These are phyloP conservation scores for Barnettozyma sp. DNA, from an alignment of 805 yeast species.

Conservation along the genomic window DNA sequence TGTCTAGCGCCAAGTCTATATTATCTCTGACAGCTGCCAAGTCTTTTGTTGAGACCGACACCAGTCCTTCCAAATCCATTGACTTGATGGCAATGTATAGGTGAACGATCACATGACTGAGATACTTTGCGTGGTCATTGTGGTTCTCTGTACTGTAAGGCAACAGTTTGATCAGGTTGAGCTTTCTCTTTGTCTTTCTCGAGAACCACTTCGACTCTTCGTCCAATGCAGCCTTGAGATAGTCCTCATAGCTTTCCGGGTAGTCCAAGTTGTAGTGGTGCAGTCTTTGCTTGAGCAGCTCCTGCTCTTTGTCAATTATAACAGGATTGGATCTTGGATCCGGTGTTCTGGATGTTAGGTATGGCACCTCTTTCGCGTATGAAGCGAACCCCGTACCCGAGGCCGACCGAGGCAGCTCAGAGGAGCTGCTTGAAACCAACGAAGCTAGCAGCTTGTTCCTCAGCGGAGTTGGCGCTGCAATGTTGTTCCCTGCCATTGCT, in stretches of 20 bases:
- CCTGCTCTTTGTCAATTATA: constrained; percentile 14
- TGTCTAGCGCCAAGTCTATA: constrained; percentile 45
- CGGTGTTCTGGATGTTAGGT: constrained; percentile 19
- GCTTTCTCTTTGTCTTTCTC: constrained; percentile 28
- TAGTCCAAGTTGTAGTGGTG: constrained; percentile 44
- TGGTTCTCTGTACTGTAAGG: constrained; percentile 74
- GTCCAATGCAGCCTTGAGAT: constrained; percentile 25
- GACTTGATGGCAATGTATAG: constrained; percentile 71
- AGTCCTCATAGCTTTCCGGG: constrained; percentile 36
- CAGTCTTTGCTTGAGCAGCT: constrained; percentile 26
- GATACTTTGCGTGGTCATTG: constrained; percentile 61
- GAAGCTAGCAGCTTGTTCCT: constrained; percentile 14
- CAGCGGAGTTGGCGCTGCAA: constrained; percentile 21
- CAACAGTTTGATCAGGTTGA: constrained; percentile 34
- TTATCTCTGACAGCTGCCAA: constrained; percentile 40
- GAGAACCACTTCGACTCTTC: constrained; percentile 35
- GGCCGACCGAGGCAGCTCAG: constrained; percentile 11
- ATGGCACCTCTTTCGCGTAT: constrained; percentile 7
- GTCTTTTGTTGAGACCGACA: constrained; percentile 63
- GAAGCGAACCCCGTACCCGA: constrained; percentile 13
- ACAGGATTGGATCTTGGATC: constrained; percentile 18
- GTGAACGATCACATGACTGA: constrained; percentile 75
- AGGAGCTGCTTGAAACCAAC: constrained; percentile 2
- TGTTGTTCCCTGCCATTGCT: background rate
- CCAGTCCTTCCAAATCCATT: constrained; percentile 64